phyloP scores from a whole-genome alignment of 176 grass and related monocot genomes.

The Musa acuminata region DNA sequence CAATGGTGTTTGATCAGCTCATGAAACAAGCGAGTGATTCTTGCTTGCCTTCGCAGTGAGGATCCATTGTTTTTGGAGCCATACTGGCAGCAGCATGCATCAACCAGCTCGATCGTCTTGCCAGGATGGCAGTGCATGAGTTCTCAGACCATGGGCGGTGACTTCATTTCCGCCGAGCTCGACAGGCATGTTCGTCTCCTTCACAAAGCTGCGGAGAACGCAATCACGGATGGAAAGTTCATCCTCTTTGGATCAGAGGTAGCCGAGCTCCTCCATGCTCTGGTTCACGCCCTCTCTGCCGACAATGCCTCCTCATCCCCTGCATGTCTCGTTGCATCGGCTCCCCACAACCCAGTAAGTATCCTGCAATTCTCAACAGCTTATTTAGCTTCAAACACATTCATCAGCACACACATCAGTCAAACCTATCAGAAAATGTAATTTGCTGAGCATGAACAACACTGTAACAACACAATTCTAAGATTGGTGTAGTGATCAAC shows the following conservation, averaged over 20 bases:
- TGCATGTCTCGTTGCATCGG: conserved; percentile 43
- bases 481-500: too few species aligned
- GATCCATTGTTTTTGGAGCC: conserved; percentile 78
- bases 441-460: too few species aligned
- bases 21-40: too few species aligned
- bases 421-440: too few species aligned
- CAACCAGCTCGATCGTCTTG: conserved; percentile 41
- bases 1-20: too few species aligned
- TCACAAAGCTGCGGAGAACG: conserved; percentile 48
- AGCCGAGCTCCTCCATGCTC: conserved; percentile 48
- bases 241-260: conserved; percentile 39
- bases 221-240: conserved; percentile 42
- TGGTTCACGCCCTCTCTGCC: conserved; percentile 47
- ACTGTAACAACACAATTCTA: too few species aligned
- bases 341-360: conserved; percentile 43
- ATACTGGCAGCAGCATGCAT: conserved; percentile 61
- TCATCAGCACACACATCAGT: not conserved
- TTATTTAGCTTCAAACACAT: not conserved
- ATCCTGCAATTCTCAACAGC: too few species aligned
- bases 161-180: conserved; percentile 49
- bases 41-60: conserved; percentile 19
- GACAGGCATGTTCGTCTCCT: conserved; percentile 42
- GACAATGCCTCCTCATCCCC: conserved; percentile 15
- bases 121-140: conserved; percentile 78
- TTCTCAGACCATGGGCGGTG: conserved; percentile 17